Base-by-base conservation (phyloP, 352 stramenopile genomes). In the Globisporangium carolinianum region DNA sequence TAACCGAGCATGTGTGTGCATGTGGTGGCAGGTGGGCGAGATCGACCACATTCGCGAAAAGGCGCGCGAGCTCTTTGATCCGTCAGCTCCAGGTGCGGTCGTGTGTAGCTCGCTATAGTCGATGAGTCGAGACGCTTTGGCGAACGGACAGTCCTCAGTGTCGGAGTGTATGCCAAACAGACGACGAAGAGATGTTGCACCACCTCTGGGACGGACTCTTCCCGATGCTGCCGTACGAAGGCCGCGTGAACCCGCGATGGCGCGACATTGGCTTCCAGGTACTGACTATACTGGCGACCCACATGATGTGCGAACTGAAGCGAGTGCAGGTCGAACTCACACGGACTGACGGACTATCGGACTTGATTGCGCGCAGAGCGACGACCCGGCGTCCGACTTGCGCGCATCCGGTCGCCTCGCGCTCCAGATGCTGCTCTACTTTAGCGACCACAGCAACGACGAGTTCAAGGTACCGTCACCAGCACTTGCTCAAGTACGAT, bases 191-290 rank as follows among this genome's bases (percentile, higher is more conserved):
- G 32, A 85, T 80, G 73, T 52, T 88, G 56, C 73, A 78, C 38
- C 67, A 83, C 55, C 54, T 88, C n/a, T 88, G 78, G 78, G 73
- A 75, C 47, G 74, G 73, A 2, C 61, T 88, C 51, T 88, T 86
- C 61, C 64, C 78, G 6, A 88, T 68, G 39, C 57, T 88, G 8
- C 78, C 78, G 4, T 88, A 82, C 63, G 78, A 88, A 68, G 74
- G 78, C 9, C 75, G 78, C 52, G 66, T 86, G 39, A 86, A 83
- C 53, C 55, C 72, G 52, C 73, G 78, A 36, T 88, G 78, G 78
- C 63, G 72, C 35, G 75, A 88, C 58, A 66, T 88, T 15, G 78
- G 78, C 24, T 88, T 88, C 50, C 78, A 88, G 76, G 77, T 86
- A 32, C 41, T 36, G 12, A 32, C 24, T 32, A 32, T 32, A 32